Evolutionary conservation across 2,329 filamentous ascomycete species (phyloP).

Genomic region (Trichophyton simii): DNA sequence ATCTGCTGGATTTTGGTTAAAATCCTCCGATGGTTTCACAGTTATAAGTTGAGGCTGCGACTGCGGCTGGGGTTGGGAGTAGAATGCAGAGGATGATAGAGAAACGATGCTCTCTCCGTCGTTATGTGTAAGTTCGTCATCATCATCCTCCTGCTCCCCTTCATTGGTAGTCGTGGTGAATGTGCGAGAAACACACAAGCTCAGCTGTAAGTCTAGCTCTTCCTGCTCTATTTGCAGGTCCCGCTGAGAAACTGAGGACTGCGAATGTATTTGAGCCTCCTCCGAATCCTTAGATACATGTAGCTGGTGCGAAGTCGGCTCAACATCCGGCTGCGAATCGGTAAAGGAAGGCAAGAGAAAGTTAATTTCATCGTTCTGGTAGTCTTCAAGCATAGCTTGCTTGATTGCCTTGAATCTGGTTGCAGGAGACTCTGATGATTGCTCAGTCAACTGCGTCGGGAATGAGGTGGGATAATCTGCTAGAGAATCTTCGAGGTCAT

Average conservation of each 20-base stretch:
- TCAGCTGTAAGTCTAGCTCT: neutral
- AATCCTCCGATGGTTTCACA: neutral
- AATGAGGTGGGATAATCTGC: constrained; percentile 2
- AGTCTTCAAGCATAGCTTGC: constrained; percentile 10
- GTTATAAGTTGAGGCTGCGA: neutral
- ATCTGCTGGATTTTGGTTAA: neutral
- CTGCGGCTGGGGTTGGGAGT: constrained; percentile 10
- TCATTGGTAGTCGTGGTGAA: neutral
- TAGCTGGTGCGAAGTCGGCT: neutral
- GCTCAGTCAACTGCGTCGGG: neutral
- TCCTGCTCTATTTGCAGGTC: neutral
- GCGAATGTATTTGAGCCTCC: neutral
- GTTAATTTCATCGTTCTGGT: constrained; percentile 9
- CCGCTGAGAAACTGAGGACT: neutral
- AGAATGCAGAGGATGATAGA: constrained; percentile 20
- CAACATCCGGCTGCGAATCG: neutral
- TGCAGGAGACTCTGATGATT: constrained; percentile 5
- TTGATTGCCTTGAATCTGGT: constrained; percentile 11
- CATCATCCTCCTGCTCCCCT: neutral
- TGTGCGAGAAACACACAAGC: neutral
- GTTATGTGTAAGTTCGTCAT: neutral
- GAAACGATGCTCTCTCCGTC: constrained; percentile 14
- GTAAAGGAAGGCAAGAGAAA: constrained; percentile 8
- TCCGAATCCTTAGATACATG: neutral
- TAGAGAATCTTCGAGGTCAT: neutral